Conservation (phyloP, 768 basidiomycete genomes). For the Boletellus ananas region DNA sequence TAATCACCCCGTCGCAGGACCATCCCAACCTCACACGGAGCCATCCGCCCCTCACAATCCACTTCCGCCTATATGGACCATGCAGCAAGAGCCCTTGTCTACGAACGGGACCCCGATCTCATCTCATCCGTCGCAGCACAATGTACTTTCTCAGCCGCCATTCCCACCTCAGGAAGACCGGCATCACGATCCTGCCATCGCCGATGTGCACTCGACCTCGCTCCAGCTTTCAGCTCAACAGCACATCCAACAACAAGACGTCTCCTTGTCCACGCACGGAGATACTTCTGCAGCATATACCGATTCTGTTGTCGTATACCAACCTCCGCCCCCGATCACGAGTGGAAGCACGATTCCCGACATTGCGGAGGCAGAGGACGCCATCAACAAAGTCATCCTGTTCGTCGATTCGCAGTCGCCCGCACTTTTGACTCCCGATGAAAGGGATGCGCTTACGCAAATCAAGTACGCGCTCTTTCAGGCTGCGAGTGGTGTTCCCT, state of each 20-base stretch:
- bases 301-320: slow-evolving; percentile 32
- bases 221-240: slow-evolving; percentile 30
- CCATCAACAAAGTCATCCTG: slow-evolving; percentile 49
- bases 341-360: slow-evolving; percentile 35
- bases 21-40: slow-evolving; percentile 29
- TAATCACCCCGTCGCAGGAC: slow-evolving; percentile 24
- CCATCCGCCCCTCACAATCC: slow-evolving; percentile 26
- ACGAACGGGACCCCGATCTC: slow-evolving; percentile 29
- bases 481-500: slow-evolving; percentile 36
- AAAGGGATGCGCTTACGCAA: slow-evolving; percentile 40
- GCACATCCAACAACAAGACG: slow-evolving; percentile 29
- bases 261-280: slow-evolving; percentile 26
- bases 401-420: slow-evolving; percentile 46
- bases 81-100: slow-evolving; percentile 30
- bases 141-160: slow-evolving; percentile 27
- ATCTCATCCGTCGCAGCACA: slow-evolving; percentile 29
- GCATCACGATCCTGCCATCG: slow-evolving; percentile 24
- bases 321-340: slow-evolving; percentile 30
- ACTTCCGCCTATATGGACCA: slow-evolving; percentile 33
- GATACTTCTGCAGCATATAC: slow-evolving; percentile 24
- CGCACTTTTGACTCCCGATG: slow-evolving; percentile 29
- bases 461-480: slow-evolving; percentile 56
- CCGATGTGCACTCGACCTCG: slow-evolving; percentile 26
- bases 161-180: slow-evolving; percentile 27
- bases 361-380: slow-evolving; percentile 49